Evolutionary conservation across 2,329 filamentous ascomycete species (phyloP).

Genomic region (Triangularia verruculosa): DNA sequence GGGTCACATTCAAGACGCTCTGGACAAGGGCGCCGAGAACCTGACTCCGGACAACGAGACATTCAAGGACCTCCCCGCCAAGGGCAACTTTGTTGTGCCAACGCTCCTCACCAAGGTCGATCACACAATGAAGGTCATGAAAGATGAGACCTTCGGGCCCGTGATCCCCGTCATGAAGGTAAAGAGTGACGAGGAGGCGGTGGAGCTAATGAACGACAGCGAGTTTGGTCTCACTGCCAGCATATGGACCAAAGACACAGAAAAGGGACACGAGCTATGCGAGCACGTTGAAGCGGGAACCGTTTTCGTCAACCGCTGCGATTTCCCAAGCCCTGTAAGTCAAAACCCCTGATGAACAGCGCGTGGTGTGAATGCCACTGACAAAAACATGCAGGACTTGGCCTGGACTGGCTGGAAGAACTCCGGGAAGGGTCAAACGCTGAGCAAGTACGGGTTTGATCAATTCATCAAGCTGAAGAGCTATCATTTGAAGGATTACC

Average conservation of each 20-base stretch:
- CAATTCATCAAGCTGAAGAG: conserved; percentile 97
- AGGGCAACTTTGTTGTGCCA: conserved; percentile 85
- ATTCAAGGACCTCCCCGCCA: conserved; percentile 68
- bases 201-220: conserved; percentile 88
- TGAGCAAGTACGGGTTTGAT: conserved; percentile 89
- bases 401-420: conserved; percentile 99
- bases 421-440: conserved; percentile 84
- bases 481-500: conserved; percentile 84
- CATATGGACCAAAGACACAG: conserved; percentile 90
- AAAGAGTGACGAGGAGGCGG: conserved; percentile 73
- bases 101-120: conserved; percentile 76
- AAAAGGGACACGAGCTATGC: conserved; percentile 70
- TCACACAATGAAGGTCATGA: conserved; percentile 86
- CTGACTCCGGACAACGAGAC: conserved; percentile 77
- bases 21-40: conserved; percentile 80
- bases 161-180: conserved; percentile 90
- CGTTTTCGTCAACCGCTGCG: conserved; percentile 92
- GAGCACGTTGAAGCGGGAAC: conserved; percentile 87
- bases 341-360: background rate
- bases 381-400: conserved; percentile 60
- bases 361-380: conserved; percentile 17
- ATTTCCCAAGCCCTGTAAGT: conserved; percentile 87
- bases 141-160: conserved; percentile 90
- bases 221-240: conserved; percentile 94
- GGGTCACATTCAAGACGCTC: conserved; percentile 75